A percentile compares a stretch with the other conserved stretches of the same genome.
These are phyloP conservation scores for Triangularia verruculosa DNA, from an alignment of 2,329 filamentous ascomycete species.

Conservation along the genomic window DNA sequence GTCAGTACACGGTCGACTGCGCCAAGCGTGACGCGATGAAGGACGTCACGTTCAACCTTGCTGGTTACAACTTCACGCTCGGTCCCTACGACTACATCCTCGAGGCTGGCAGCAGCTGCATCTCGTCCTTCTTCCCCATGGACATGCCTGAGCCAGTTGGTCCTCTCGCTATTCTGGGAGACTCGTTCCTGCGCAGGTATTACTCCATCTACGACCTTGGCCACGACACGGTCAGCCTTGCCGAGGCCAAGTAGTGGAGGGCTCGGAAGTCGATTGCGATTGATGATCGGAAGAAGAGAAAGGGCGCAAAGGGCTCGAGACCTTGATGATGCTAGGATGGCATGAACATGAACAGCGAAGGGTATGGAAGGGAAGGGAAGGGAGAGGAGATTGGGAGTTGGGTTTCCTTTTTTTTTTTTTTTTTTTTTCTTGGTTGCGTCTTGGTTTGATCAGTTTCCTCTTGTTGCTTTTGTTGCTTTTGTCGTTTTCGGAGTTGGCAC, in stretches of 20 bases:
- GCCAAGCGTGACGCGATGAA: constrained; percentile 77
- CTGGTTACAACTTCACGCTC: constrained; percentile 91
- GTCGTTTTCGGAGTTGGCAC: not conserved
- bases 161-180: constrained; percentile 90
- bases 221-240: constrained; percentile 83
- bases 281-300: not conserved
- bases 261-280: not conserved
- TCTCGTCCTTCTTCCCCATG: constrained; percentile 97
- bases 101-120: constrained; percentile 91
- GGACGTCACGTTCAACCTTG: constrained; percentile 86
- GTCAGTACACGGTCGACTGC: constrained; percentile 94
- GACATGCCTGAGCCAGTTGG: constrained; percentile 84
- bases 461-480: constrained; percentile 1
- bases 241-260: constrained; percentile 64
- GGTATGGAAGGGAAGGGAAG: too few relatives aligned
- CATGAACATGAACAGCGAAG: too few relatives aligned
- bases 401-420: not conserved
- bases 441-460: constrained; percentile 1
- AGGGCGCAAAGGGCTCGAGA: not conserved
- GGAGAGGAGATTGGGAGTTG: not conserved
- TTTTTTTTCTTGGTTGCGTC: not conserved
- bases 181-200: constrained; percentile 79
- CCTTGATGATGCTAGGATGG: not conserved
- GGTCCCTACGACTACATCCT: constrained; percentile 89
- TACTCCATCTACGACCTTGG: constrained; percentile 97